Evolutionary conservation across 768 basidiomycete genomes (phyloP).

Genomic region (Aureoboletus auriporus): DNA sequence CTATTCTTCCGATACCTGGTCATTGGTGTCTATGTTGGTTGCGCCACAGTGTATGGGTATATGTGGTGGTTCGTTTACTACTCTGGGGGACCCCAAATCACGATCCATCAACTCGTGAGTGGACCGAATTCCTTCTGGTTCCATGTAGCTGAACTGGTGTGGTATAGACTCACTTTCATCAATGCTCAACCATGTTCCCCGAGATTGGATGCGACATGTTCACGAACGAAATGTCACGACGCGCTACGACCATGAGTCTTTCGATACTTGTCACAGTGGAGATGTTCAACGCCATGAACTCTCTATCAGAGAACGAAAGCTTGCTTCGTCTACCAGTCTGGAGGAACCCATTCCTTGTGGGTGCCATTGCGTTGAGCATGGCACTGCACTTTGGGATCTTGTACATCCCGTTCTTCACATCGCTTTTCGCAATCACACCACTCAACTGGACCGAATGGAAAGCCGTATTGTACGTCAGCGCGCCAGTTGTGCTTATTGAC

Average conservation of each 20-base stretch:
- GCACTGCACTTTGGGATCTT: conserved; percentile 89
- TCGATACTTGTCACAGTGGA: conserved; percentile 95
- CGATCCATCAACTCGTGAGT: conserved; percentile 88
- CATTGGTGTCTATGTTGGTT: conserved; percentile 90
- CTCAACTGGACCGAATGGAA: conserved; percentile 96
- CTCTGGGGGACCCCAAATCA: conserved; percentile 84
- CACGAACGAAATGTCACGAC: conserved; percentile 77
- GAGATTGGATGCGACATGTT: conserved; percentile 97
- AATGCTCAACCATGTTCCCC: conserved; percentile 79
- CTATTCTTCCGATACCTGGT: conserved; percentile 95
- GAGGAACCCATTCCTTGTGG: conserved; percentile 93
- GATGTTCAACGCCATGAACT: conserved; percentile 99
- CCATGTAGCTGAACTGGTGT: conserved; percentile 2
- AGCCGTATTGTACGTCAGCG: conserved; percentile 83
- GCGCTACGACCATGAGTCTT: conserved; percentile 92
- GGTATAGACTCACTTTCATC: conserved; percentile 98
- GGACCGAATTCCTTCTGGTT: neutral
- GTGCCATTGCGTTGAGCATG: conserved; percentile 88
- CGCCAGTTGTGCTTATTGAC: conserved; percentile 86
- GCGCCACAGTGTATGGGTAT: conserved; percentile 94
- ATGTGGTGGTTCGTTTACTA: conserved; percentile 99
- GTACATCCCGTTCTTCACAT: conserved; percentile 94
- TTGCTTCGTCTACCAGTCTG: conserved; percentile 85
- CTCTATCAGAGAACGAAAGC: conserved; percentile 95
- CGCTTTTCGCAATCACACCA: conserved; percentile 87